These are phyloP conservation scores for Kewa caespitosa DNA, from an alignment of 179 eudicot species.

Conservation along the genomic window DNA sequence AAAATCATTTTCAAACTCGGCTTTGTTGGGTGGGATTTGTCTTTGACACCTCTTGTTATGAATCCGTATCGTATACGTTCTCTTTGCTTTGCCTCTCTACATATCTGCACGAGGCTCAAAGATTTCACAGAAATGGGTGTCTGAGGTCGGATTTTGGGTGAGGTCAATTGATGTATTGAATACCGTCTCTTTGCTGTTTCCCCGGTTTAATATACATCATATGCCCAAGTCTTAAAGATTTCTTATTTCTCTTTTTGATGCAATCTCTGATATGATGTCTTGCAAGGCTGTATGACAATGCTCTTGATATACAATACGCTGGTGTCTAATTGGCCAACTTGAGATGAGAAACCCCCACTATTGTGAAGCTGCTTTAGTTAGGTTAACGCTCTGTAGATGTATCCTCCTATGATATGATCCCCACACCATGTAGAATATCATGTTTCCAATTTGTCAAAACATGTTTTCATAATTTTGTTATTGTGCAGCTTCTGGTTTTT, in stretches of 20 bases:
- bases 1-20: too few species aligned
- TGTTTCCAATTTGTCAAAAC: neutral
- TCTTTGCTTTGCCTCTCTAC: too few species aligned
- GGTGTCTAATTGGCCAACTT: neutral
- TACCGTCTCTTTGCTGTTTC: too few species aligned
- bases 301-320: neutral
- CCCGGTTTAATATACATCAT: neutral
- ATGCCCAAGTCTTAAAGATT: too few species aligned
- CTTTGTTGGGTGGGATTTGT: too few species aligned
- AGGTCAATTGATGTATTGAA: too few species aligned
- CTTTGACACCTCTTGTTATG: too few species aligned
- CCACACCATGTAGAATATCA: neutral
- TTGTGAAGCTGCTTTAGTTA: neutral
- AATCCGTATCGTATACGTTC: too few species aligned
- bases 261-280: neutral
- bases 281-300: neutral
- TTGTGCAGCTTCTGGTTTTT: slow-evolving; percentile 67
- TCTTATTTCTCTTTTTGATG: neutral
- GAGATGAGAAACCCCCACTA: neutral
- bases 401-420: neutral
- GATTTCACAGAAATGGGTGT: too few species aligned
- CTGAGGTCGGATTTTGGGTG: too few species aligned
- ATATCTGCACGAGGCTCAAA: too few species aligned
- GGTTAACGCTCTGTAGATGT: neutral
- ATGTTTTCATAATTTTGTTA: neutral